Evolutionary conservation across 192 early-diverging fungal genomes (phyloP).

Genomic region (Backusella sp.): DNA sequence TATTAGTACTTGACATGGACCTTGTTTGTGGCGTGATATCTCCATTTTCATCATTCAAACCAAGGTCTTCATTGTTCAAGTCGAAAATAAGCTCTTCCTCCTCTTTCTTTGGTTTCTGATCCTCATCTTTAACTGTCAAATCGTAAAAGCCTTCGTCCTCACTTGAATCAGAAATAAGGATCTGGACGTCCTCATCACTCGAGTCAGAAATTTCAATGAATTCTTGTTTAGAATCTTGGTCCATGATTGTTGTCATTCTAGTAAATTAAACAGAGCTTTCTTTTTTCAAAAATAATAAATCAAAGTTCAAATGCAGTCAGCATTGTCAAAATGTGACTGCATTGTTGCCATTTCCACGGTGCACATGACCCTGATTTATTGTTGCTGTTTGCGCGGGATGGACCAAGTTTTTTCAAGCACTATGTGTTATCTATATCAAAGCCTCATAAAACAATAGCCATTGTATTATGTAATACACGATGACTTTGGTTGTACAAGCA

Average conservation of each 20-base stretch:
- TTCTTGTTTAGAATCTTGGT: not conserved
- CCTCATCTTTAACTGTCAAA: not conserved
- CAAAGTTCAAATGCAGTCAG: too few relatives aligned
- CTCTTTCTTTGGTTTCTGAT: not conserved
- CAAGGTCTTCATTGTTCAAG: not conserved
- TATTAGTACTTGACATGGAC: not conserved
- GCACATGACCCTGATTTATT: too few relatives aligned
- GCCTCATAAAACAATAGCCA: too few relatives aligned
- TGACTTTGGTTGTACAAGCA: too few relatives aligned
- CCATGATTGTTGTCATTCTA: not conserved
- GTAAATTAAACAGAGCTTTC: too few relatives aligned
- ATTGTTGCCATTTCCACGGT: too few relatives aligned
- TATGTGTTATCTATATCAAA: too few relatives aligned
- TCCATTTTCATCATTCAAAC: not conserved
- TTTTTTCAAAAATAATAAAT: too few relatives aligned
- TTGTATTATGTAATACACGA: too few relatives aligned
- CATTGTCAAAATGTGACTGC: too few relatives aligned
- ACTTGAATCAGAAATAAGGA: not conserved
- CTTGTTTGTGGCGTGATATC: not conserved
- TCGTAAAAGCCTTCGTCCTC: not conserved
- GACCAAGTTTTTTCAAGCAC: too few relatives aligned
- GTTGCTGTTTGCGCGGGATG: too few relatives aligned
- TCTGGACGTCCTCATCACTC: not conserved
- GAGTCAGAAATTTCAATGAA: not conserved
- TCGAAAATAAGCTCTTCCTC: not conserved